Base-by-base conservation (phyloP, 306 rosid species). In the Cajanus cajan region DNA sequence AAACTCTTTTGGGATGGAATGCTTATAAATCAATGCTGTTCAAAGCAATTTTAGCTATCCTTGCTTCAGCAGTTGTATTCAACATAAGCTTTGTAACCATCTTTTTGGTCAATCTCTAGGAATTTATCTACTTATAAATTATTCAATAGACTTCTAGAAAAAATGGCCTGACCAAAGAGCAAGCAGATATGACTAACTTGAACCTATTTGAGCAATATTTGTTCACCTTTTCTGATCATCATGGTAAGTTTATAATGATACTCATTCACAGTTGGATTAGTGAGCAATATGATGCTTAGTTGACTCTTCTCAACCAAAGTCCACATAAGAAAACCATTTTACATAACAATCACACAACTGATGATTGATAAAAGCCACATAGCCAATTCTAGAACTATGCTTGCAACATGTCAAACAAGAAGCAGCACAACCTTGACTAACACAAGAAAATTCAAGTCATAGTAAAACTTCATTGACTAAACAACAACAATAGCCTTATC, bases 391-490 rank as follows among this genome's bases (percentile, higher is more conserved):
- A 22, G 0, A 57, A 58, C 16, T 25, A 12, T 22, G 18, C 19
- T 25, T 1, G 33, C 62, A 54, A 58, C 66, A 58, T 58, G 67
- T 61, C 81, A 70, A 57, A 71, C 25, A 50, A 14, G 40, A 78
- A 64, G 10, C 19, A 59, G 40, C 21, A 59, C 67, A 31, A 59
- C 40, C 11, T 59, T 28, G 40, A 13, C 41, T 25, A 59, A 59
- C 40, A 13, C 1, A 0, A 59, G 39, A 40, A 6, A 52, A 84
- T 19, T 74, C 19, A 59, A 65, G 68, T 33, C 47, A 11, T 62
- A 31, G 9, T 6, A 41, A 78, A 75, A 73, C 50, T 44, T 82
- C 40, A 55, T 62, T 18, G 75, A 70, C 31, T 34, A 76, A 43
- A 25, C 40, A 80, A 71, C 57, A 16, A 51, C 25, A 52, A 52